A percentile compares a stretch with the other conserved stretches of the same genome.
phyloP scores from a whole-genome alignment of 352 stramenopile genomes.

The Peronospora destructor region DNA sequence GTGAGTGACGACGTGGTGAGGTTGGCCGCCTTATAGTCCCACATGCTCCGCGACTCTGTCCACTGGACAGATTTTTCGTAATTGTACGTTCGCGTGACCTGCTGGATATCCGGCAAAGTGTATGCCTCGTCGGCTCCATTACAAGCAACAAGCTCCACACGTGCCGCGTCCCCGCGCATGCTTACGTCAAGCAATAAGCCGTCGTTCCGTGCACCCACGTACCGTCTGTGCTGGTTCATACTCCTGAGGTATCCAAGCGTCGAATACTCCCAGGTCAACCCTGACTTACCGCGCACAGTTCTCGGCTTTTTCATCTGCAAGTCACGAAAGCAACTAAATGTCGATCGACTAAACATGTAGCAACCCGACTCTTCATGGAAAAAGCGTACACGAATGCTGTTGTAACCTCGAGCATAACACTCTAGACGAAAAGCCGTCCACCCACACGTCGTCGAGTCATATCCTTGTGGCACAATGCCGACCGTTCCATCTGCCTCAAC shows the following conservation, averaged over 20 bases:
- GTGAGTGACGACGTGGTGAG: slow-evolving; percentile 34
- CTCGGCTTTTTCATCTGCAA: slow-evolving; percentile 70
- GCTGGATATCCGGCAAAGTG: slow-evolving; percentile 62
- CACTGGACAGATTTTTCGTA: slow-evolving; percentile 54
- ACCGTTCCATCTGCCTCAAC: slow-evolving; percentile 48
- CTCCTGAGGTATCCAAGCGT: slow-evolving; percentile 75
- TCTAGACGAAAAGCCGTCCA: slow-evolving; percentile 66
- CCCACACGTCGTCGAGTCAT: slow-evolving; percentile 39
- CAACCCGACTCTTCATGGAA: slow-evolving; percentile 52
- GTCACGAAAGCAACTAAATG: slow-evolving; percentile 79
- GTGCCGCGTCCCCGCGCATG: slow-evolving; percentile 73
- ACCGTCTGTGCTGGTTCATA: slow-evolving; percentile 86
- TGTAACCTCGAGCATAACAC: slow-evolving; percentile 77
- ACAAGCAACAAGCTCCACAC: slow-evolving; percentile 72
- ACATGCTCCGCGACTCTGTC: slow-evolving; percentile 74
- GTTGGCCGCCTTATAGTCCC: slow-evolving; percentile 57
- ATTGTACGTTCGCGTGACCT: slow-evolving; percentile 69
- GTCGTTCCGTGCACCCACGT: slow-evolving; percentile 70
- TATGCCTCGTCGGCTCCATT: slow-evolving; percentile 34
- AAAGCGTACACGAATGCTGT: slow-evolving; percentile 84
- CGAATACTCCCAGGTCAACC: slow-evolving; percentile 78
- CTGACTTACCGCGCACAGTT: slow-evolving; percentile 50
- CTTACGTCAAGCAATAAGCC: slow-evolving; percentile 74
- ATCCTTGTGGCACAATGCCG: slow-evolving; percentile 39
- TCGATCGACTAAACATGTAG: slow-evolving; percentile 84